Evolutionary conservation across 1,284 basidiomycete species (phyloP).

Genomic region (Puccinia polysora): DNA sequence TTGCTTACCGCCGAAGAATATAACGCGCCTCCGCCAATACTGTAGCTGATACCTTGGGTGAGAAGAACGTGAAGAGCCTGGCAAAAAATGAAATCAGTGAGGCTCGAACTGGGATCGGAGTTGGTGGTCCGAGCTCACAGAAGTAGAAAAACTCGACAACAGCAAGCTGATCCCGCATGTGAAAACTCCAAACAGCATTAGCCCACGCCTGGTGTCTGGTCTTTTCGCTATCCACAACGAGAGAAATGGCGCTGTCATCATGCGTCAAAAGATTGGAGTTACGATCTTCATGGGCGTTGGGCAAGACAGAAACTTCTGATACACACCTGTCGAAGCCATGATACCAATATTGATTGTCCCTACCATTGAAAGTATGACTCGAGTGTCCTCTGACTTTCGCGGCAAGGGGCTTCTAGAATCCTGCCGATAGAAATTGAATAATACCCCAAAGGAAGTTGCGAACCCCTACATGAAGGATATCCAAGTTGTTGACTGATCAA

Average conservation of each 20-base stretch:
- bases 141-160: constrained; percentile 31
- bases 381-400: background rate
- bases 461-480: constrained; percentile 19
- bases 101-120: background rate
- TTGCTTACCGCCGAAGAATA: constrained; percentile 34
- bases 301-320: background rate
- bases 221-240: constrained; percentile 13
- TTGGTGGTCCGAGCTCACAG: background rate
- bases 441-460: constrained; percentile 32
- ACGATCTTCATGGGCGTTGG: background rate
- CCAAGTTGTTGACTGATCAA: background rate
- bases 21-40: constrained; percentile 18
- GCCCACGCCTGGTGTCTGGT: constrained; percentile 7
- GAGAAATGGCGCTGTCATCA: constrained; percentile 5
- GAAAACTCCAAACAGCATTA: constrained; percentile 17
- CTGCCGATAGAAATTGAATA: constrained; percentile 31
- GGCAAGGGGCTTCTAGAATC: constrained; percentile 14
- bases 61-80: constrained; percentile 34
- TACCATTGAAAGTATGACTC: constrained; percentile 30
- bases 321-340: constrained; percentile 22
- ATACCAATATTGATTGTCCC: constrained; percentile 38
- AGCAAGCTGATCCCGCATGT: constrained; percentile 7
- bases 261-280: constrained; percentile 2
- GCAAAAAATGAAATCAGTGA: background rate
- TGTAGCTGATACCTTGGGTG: constrained; percentile 33